Conservation (phyloP, 179 eudicot genomes). For the Nepenthes alata region DNA sequence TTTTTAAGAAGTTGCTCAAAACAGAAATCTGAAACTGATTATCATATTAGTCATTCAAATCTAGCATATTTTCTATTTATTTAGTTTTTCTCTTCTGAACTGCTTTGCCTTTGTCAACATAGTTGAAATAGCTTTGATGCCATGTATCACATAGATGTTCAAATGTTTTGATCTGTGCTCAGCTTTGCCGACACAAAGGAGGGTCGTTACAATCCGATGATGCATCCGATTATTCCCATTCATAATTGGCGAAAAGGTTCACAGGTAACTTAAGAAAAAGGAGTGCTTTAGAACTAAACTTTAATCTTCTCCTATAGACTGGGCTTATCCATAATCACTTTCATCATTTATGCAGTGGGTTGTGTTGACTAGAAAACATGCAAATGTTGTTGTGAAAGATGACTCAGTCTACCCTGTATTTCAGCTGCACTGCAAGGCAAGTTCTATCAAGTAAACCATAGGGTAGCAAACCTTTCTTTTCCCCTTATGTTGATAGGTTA, state of each 20-base stretch:
- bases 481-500: no score
- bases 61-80: no score
- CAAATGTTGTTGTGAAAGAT: constrained; percentile 59
- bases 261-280: constrained; percentile 40
- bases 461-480: background rate
- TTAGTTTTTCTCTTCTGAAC: no score
- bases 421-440: constrained; percentile 72
- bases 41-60: no score
- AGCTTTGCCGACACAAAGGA: constrained; percentile 89
- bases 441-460: constrained; percentile 9
- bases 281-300: background rate
- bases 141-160: background rate
- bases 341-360: constrained; percentile 68
- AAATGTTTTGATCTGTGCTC: constrained; percentile 12
- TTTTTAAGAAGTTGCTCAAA: no score
- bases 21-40: no score
- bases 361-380: constrained; percentile 77
- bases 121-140: no score
- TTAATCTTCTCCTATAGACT: background rate
- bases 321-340: background rate
- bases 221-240: constrained; percentile 69
- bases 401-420: constrained; percentile 55
- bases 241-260: constrained; percentile 91
- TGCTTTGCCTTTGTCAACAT: no score
- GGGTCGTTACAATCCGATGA: constrained; percentile 84